Conservation (phyloP, 768 basidiomycete species). For the Psilocybe subaeruginosa region DNA sequence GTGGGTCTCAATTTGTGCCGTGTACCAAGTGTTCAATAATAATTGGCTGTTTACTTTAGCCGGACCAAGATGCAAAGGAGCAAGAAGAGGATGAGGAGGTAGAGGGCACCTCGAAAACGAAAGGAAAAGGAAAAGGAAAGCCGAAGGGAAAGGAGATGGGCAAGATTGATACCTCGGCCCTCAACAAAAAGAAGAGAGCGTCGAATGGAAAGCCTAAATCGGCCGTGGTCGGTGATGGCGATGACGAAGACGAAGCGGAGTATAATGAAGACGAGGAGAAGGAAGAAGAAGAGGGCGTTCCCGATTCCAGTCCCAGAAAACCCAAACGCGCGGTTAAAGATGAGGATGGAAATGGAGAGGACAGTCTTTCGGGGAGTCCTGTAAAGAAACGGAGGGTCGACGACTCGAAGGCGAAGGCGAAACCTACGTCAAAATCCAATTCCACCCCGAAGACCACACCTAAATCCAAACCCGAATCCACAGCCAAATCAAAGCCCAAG, state of each 20-base stretch:
- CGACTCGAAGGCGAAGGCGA: not conserved
- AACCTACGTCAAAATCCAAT: not conserved
- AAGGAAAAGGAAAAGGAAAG: not conserved
- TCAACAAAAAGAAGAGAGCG: constrained; percentile 19
- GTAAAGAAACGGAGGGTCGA: not conserved
- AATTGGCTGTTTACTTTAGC: not conserved
- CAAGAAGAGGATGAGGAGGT: constrained; percentile 1
- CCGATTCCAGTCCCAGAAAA: not conserved
- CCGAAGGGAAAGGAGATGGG: not conserved
- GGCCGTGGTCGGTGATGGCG: not conserved
- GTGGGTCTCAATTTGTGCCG: constrained; percentile 24
- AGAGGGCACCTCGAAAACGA: constrained; percentile 12
- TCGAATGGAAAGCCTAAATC: not conserved
- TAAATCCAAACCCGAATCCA: not conserved
- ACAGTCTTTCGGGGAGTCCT: not conserved
- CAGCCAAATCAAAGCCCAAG: not conserved
- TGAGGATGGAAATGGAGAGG: not conserved
- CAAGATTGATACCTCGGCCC: not conserved
- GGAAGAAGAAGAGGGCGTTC: not conserved
- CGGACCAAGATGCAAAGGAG: too few relatives aligned
- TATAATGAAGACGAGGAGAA: constrained; percentile 15
- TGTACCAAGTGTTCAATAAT: not conserved
- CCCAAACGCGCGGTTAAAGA: not conserved
- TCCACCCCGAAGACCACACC: not conserved
- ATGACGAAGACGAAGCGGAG: not conserved